These are phyloP conservation scores for Didymella segeticola DNA, from an alignment of 2,329 filamentous ascomycete genomes.

Conservation along the genomic window DNA sequence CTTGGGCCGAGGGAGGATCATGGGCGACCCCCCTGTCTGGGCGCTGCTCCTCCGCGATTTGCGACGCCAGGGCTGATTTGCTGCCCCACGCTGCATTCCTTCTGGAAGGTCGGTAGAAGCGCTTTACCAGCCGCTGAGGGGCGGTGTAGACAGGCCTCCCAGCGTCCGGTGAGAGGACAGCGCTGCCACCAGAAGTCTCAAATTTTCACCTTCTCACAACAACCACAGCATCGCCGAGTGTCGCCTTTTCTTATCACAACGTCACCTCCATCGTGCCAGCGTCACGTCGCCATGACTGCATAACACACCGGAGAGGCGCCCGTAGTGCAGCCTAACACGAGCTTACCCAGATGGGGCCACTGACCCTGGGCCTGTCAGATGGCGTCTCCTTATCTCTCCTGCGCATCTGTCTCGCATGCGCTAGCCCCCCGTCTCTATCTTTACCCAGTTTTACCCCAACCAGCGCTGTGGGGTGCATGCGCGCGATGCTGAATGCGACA, in stretches of 20 bases:
- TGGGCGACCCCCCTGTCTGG: constrained; percentile 3
- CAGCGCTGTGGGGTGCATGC: constrained; percentile 29
- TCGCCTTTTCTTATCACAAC: too few relatives aligned
- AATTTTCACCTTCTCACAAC: too few relatives aligned
- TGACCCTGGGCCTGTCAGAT: constrained; percentile 38
- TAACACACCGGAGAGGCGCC: constrained; percentile 10
- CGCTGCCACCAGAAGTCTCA: too few relatives aligned
- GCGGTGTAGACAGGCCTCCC: constrained; percentile 7
- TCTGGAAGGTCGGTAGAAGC: constrained; percentile 12
- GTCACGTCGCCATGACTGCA: constrained; percentile 14
- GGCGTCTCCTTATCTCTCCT: constrained; percentile 36
- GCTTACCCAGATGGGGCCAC: background rate
- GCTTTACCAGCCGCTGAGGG: background rate
- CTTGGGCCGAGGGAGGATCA: constrained; percentile 1
- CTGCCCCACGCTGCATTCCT: constrained; percentile 18
- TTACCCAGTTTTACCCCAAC: constrained; percentile 8
- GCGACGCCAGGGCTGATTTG: constrained; percentile 16
- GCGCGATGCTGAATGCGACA: constrained; percentile 3
- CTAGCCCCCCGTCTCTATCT: constrained; percentile 1
- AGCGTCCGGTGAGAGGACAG: background rate
- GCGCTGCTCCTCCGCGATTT: constrained; percentile 15
- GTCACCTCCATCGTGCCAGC: too few relatives aligned
- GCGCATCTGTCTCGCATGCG: constrained; percentile 17
- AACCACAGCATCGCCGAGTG: too few relatives aligned
- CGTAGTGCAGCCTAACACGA: constrained; percentile 3